Evolutionary conservation across 1,139 yeast genomes (phyloP).

Genomic region (Nakaseomyces glabratus): DNA sequence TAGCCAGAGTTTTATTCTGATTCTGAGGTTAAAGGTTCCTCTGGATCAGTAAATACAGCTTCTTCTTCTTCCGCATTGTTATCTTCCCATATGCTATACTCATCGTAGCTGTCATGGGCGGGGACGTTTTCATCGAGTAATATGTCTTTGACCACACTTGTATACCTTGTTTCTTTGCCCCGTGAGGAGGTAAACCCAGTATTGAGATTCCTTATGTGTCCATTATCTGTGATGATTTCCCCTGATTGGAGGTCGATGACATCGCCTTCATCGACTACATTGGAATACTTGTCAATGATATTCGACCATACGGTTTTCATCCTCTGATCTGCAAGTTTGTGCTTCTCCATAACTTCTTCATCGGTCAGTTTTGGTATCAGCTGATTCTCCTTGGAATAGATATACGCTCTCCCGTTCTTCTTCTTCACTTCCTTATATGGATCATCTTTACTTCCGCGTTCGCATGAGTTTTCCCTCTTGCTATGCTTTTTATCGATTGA

Average conservation of each 20-base stretch:
- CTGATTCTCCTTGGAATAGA: slow-evolving; percentile 28
- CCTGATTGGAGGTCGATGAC: slow-evolving; percentile 57
- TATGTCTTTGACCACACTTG: slow-evolving; percentile 20
- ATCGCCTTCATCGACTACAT: slow-evolving; percentile 53
- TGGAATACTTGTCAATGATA: slow-evolving; percentile 47
- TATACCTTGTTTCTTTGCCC: slow-evolving; percentile 12
- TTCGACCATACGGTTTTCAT: slow-evolving; percentile 41
- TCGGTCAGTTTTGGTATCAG: slow-evolving; percentile 30
- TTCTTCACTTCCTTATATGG: not conserved
- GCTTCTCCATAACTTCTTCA: slow-evolving; percentile 28
- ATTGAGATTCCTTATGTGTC: slow-evolving; percentile 41
- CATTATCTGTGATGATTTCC: slow-evolving; percentile 49
- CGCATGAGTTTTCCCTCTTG: not conserved
- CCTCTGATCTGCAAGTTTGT: slow-evolving; percentile 33
- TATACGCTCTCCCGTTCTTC: slow-evolving; percentile 20
- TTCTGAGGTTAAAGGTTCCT: too few species aligned
- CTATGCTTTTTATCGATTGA: not conserved
- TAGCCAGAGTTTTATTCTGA: too few species aligned
- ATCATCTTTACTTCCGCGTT: slow-evolving; percentile 5
- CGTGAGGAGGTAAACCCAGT: slow-evolving; percentile 7
- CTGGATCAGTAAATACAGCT: slow-evolving; percentile 5
- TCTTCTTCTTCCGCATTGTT: slow-evolving; percentile 12
- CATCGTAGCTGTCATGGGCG: slow-evolving; percentile 2
- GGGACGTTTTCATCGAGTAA: slow-evolving; percentile 11
- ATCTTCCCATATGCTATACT: slow-evolving; percentile 12